Conservation (phyloP, 2,329 filamentous ascomycete genomes). For the Penicillium sp. region DNA sequence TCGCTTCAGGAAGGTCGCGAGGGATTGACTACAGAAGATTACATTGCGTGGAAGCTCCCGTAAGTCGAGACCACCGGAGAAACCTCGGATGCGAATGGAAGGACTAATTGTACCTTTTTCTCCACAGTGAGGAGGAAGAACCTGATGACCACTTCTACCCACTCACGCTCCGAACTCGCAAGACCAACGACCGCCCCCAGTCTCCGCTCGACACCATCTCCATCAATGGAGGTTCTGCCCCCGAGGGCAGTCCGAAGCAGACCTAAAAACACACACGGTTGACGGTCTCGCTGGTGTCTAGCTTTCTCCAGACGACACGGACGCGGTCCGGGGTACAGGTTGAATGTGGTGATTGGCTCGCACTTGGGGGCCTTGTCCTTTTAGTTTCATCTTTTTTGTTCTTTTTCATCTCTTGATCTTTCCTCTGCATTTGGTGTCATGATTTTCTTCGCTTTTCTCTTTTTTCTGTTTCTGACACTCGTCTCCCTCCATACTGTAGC, state of each 20-base stretch:
- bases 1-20: constrained; percentile 94
- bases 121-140: constrained; percentile 84
- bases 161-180: constrained; percentile 65
- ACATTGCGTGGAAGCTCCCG: constrained; percentile 97
- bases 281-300: background rate
- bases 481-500: constrained; percentile 11
- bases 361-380: background rate
- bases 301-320: background rate
- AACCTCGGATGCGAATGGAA: background rate
- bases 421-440: constrained; percentile 23
- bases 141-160: constrained; percentile 77
- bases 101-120: constrained; percentile 24
- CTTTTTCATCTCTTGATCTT: constrained; percentile 2
- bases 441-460: constrained; percentile 3
- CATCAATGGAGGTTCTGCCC: constrained; percentile 34
- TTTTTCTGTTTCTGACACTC: background rate
- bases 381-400: constrained; percentile 3
- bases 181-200: constrained; percentile 42
- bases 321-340: background rate
- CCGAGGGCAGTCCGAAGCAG: constrained; percentile 18
- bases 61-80: constrained; percentile 64
- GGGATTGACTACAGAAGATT: constrained; percentile 93
- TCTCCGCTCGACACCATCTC: constrained; percentile 47
- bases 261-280: background rate
- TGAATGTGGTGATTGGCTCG: constrained; percentile 8